Percentiles rank a stretch among this genome's conserved stretches.
These are phyloP conservation scores for Talaromyces sp. DNA, from an alignment of 2,329 filamentous ascomycete species.

Conservation along the genomic window DNA sequence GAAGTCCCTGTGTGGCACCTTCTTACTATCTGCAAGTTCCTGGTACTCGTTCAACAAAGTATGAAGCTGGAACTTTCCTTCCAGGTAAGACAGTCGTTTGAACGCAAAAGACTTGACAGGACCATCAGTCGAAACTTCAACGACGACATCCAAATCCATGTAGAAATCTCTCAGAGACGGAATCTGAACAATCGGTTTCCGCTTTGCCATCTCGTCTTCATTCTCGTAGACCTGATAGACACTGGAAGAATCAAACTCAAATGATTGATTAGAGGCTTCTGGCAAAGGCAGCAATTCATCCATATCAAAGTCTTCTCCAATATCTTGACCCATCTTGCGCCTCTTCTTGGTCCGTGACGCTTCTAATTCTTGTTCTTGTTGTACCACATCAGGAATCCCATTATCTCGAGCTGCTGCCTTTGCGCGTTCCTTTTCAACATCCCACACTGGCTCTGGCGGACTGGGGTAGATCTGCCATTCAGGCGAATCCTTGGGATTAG, in stretches of 20 bases:
- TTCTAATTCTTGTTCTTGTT: constrained; percentile 28
- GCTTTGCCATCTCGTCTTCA: constrained; percentile 58
- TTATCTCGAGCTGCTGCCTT: constrained; percentile 7
- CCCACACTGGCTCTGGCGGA: constrained; percentile 88
- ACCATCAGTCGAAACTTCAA: constrained; percentile 88
- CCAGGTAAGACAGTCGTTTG: constrained; percentile 86
- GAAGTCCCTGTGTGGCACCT: constrained; percentile 95
- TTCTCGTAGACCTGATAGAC: constrained; percentile 91
- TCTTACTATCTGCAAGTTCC: constrained; percentile 96
- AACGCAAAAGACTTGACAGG: constrained; percentile 97
- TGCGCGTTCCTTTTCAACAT: constrained; percentile 44
- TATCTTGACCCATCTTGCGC: constrained; percentile 82
- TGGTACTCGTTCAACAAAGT: constrained; percentile 93
- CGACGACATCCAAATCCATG: constrained; percentile 82
- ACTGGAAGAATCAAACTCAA: constrained; percentile 74
- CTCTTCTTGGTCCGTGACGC: constrained; percentile 54
- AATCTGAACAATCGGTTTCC: constrained; percentile 70
- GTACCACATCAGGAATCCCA: background rate
- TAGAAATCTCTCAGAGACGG: constrained; percentile 94
- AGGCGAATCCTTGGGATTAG: constrained; percentile 83
- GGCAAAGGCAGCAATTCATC: constrained; percentile 74
- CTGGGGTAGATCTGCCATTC: constrained; percentile 87
- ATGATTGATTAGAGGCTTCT: constrained; percentile 66
- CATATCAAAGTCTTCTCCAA: constrained; percentile 89
- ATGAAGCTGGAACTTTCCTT: constrained; percentile 96